Percentiles rank a stretch among this genome's conserved stretches.
phyloP scores from a whole-genome alignment of 495 filamentous ascomycete species.

The Aspergillus kassunensis region DNA sequence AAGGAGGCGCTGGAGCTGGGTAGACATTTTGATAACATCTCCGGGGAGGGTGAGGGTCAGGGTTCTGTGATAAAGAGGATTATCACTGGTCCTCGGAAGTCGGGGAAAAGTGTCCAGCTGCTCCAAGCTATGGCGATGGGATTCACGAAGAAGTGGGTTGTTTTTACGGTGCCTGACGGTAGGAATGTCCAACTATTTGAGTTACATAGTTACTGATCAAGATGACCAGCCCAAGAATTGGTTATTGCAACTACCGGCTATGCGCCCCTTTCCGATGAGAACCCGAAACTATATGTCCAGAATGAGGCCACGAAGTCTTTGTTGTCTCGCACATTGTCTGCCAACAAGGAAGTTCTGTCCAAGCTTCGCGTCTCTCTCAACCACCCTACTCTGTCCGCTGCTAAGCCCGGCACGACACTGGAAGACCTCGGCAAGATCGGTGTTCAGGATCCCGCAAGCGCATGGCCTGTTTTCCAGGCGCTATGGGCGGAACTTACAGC shows the following conservation, averaged over 20 bases:
- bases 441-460: constrained; percentile 65
- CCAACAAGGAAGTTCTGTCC: constrained; percentile 66
- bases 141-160: constrained; percentile 79
- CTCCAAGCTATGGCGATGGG: constrained; percentile 83
- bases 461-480: constrained; percentile 78
- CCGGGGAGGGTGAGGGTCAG: constrained; percentile 41
- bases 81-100: constrained; percentile 65
- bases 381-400: constrained; percentile 53
- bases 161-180: constrained; percentile 92
- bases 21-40: constrained; percentile 53
- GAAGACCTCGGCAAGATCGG: constrained; percentile 65
- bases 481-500: constrained; percentile 73
- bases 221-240: constrained; percentile 67
- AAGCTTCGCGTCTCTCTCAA: constrained; percentile 52
- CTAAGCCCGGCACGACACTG: constrained; percentile 59
- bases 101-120: constrained; percentile 81
- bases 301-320: constrained; percentile 67
- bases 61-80: constrained; percentile 61
- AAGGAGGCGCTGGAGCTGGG: constrained; percentile 69
- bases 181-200: constrained; percentile 18
- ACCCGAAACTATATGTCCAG: constrained; percentile 68
- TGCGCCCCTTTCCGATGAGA: constrained; percentile 56
- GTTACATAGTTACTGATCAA: constrained; percentile 11
- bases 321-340: constrained; percentile 62
- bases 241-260: constrained; percentile 76